Conservation (phyloP, 148 eudicot genomes). For the Fagopyrum esculentum region DNA sequence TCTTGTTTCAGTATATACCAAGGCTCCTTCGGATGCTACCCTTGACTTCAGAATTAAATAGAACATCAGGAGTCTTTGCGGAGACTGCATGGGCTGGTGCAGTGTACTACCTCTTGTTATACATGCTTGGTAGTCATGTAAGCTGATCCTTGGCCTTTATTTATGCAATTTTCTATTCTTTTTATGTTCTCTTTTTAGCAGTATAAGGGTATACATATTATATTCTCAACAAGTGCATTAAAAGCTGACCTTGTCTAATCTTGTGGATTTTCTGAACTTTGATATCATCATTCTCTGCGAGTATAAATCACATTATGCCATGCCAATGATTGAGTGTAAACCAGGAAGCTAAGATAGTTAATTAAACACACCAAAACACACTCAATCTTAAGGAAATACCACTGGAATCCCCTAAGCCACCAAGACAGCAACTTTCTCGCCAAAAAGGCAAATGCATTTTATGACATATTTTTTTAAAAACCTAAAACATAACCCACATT, state of each 20-base stretch:
- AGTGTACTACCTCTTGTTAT: constrained; percentile 75
- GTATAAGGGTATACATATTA: background rate
- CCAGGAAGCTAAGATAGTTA: no score
- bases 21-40: constrained; percentile 68
- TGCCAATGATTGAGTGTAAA: no score
- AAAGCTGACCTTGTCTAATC: background rate
- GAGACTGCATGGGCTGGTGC: constrained; percentile 99
- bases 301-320: background rate
- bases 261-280: background rate
- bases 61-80: constrained; percentile 93
- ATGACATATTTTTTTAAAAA: no score
- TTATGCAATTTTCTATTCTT: constrained; percentile 2
- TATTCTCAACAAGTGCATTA: background rate
- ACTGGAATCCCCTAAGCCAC: no score
- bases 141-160: constrained; percentile 17
- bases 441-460: no score
- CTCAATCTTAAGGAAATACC: no score
- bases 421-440: no score
- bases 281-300: background rate
- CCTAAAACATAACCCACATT: no score
- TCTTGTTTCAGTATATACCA: constrained; percentile 78
- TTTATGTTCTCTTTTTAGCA: background rate
- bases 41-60: constrained; percentile 79
- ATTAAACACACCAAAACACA: no score
- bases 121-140: constrained; percentile 99